These are phyloP conservation scores for Magnolia changhungtana DNA, from an alignment of 164 flowering plant species.

Conservation along the genomic window DNA sequence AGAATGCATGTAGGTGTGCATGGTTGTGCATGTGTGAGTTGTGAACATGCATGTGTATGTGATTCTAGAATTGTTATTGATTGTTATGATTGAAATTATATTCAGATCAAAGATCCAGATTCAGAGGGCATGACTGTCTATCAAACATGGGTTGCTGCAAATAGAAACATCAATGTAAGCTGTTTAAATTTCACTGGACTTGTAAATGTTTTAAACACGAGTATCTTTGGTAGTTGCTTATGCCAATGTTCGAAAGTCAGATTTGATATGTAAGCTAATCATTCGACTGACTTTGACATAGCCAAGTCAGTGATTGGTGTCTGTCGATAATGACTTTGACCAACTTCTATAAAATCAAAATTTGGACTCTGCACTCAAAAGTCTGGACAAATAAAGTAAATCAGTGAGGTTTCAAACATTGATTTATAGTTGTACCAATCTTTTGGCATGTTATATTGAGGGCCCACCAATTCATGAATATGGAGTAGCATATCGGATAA, in stretches of 20 bases:
- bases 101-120: slow-evolving; percentile 85
- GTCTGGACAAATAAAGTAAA: no score
- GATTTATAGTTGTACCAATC: neutral
- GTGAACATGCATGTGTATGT: neutral
- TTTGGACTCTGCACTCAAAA: no score
- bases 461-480: neutral
- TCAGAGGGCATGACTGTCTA: slow-evolving; percentile 39
- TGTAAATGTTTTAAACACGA: neutral
- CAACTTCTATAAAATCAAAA: no score
- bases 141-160: slow-evolving; percentile 48
- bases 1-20: neutral
- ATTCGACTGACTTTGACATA: no score
- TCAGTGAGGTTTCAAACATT: no score
- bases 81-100: slow-evolving; percentile 12
- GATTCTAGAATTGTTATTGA: neutral
- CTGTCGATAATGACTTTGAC: no score
- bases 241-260: no score
- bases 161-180: slow-evolving; percentile 48
- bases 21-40: neutral
- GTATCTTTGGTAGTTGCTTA: neutral
- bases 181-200: neutral
- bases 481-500: neutral
- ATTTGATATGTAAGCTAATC: no score
- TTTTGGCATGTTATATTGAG: neutral
- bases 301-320: no score